Base-by-base conservation (phyloP, 2,329 filamentous ascomycete species). In the Mariannaea sp. region DNA sequence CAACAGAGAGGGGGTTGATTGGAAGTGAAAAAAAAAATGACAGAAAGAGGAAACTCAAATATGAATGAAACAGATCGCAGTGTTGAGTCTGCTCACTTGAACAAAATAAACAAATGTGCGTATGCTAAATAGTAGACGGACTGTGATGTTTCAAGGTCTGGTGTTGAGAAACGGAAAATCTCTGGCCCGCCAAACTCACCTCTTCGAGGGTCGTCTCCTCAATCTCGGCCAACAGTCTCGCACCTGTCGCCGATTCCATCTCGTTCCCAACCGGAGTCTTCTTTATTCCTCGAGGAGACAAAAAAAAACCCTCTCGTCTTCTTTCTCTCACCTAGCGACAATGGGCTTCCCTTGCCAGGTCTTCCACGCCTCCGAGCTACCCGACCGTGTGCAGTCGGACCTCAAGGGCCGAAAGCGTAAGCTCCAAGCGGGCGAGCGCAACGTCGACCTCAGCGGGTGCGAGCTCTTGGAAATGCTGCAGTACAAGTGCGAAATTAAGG, bases 311-410 rank as follows among this genome's bases (percentile, higher is more conserved):
- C n/a, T n/a, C n/a, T n/a, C n/a, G n/a, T n/a, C n/a, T n/a, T n/a
- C n/a, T n/a, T n/a, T n/a, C n/a, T n/a, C n/a, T 24, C 22, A 24
- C 5, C 14, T 7, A 24, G n/a, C 38, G 1, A 44, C 30, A 57
- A 87, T 87, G 84, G 73, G 84, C 42, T 84, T 83, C 17, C 81
- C 83, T 26, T 80, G 80, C 68, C 75, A 76, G 50, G 73, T 75
- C 49, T 86, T 85, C 65, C 71, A 78, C n/a, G 76, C 78, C 8
- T 71, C 74, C 4, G 72, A 82, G 50, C 75, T 87, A 20, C 74
- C 77, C 7, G 60, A 72, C 30, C 75, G 75, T 41, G 70, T 81
- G 40, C 83, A 85, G 61, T 57, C 73, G 26, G 75, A 78, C 46
- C 66, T 68, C 13, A 72, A 75, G 30, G 80, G 80, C 7, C 78